A percentile compares a stretch with the other conserved stretches of the same genome.
Conservation (phyloP, 2,329 filamentous ascomycete genomes). For the Pseudopithomyces maydicus region DNA sequence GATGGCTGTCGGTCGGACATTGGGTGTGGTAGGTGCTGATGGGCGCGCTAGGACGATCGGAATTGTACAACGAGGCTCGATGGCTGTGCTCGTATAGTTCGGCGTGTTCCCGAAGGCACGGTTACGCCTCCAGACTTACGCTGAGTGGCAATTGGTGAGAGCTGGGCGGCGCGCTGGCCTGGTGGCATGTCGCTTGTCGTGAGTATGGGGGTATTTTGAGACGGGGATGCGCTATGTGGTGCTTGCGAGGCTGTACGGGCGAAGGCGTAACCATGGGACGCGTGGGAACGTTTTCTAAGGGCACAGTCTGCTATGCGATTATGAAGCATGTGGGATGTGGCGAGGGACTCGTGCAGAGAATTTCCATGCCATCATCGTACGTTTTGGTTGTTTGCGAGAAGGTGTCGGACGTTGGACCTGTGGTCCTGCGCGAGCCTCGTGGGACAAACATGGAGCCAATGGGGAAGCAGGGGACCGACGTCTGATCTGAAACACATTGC, state of each 20-base stretch:
- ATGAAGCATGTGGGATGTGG: not conserved
- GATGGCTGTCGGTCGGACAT: slow-evolving; percentile 1
- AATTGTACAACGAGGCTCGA: not conserved
- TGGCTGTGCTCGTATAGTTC: slow-evolving; percentile 4
- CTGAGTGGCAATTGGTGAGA: not conserved
- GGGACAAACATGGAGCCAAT: not conserved
- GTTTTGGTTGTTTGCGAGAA: not conserved
- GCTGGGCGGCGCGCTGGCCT: not conserved
- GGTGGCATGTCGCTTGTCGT: not conserved
- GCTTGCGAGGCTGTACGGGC: not conserved
- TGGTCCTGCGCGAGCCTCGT: not conserved
- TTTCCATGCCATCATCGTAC: slow-evolving; percentile 1
- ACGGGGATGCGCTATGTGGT: not conserved
- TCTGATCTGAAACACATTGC: slow-evolving; percentile 2
- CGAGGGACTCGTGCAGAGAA: not conserved
- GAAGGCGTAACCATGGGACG: not conserved
- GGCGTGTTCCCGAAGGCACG: not conserved
- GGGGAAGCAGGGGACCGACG: not conserved
- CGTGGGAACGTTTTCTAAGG: not conserved
- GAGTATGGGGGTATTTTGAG: not conserved
- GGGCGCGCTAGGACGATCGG: slow-evolving; percentile 2
- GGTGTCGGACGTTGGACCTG: slow-evolving; percentile 3
- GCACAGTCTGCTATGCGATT: not conserved
- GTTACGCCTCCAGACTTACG: not conserved
- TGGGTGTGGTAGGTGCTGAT: not conserved